These are phyloP conservation scores for Ustilago curta DNA, from an alignment of 1,284 basidiomycete species.

Conservation along the genomic window DNA sequence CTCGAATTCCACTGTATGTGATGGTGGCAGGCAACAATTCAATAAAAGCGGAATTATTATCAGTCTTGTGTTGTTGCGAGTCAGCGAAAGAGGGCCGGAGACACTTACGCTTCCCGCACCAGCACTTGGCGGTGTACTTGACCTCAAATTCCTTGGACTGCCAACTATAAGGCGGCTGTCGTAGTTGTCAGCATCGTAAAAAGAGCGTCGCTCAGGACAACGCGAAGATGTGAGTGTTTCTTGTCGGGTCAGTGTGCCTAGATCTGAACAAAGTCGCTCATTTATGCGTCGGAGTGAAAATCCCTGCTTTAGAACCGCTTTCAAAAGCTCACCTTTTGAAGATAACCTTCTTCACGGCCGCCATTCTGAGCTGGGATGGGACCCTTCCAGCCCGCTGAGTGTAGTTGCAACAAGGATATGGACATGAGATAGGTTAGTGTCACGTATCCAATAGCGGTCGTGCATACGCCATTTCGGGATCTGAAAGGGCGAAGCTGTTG, in stretches of 20 bases:
- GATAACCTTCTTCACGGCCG: slow-evolving; percentile 39
- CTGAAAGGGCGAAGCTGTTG: background rate
- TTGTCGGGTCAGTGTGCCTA: no score
- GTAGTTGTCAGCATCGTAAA: background rate
- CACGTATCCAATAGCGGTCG: no score
- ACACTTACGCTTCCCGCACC: slow-evolving; percentile 45
- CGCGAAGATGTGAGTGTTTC: no score
- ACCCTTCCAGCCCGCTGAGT: slow-evolving; percentile 50
- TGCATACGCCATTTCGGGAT: no score
- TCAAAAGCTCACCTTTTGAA: slow-evolving; percentile 34
- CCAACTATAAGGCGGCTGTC: slow-evolving; percentile 49
- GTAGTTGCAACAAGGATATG: background rate
- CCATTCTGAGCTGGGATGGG: slow-evolving; percentile 35
- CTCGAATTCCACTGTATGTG: slow-evolving; percentile 44
- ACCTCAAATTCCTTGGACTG: slow-evolving; percentile 41
- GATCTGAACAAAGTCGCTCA: no score
- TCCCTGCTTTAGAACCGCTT: background rate
- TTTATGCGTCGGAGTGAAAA: no score
- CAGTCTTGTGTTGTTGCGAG: background rate
- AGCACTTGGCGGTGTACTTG: slow-evolving; percentile 43
- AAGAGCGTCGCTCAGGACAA: background rate
- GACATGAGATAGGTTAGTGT: no score
- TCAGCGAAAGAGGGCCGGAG: background rate
- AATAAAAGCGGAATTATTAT: background rate
- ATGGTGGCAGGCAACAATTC: background rate